These are phyloP conservation scores for Fraxinus quadrangulata DNA, from an alignment of 257 asterid species.

Conservation along the genomic window DNA sequence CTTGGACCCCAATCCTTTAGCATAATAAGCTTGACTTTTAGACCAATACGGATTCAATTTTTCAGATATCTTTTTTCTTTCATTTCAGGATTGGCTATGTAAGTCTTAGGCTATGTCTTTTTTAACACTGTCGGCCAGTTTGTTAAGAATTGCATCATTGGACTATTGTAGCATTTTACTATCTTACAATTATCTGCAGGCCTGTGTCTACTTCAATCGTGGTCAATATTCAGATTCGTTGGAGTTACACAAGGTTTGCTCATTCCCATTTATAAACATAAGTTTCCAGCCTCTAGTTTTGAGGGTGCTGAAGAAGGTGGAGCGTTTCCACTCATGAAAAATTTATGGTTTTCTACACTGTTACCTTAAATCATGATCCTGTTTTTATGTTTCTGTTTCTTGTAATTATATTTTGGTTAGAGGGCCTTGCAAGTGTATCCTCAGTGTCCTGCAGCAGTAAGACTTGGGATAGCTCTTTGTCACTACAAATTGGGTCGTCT, in stretches of 20 bases:
- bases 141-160: constrained; percentile 8
- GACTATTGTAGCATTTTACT: constrained; percentile 24
- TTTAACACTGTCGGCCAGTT: constrained; percentile 20
- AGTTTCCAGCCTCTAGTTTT: constrained; percentile 16
- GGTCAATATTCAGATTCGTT: constrained; percentile 83
- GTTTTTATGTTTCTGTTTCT: not conserved
- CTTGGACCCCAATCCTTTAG: not conserved
- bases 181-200: constrained; percentile 51
- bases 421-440: constrained; percentile 88
- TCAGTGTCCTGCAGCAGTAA: constrained; percentile 69
- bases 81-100: constrained; percentile 8
- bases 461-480: constrained; percentile 95
- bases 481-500: constrained; percentile 79
- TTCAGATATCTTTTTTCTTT: constrained; percentile 21
- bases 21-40: constrained; percentile 3
- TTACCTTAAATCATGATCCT: too few species aligned
- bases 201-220: constrained; percentile 87
- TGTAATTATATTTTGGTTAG: constrained; percentile 43
- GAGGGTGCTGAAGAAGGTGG: not conserved
- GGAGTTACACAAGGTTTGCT: constrained; percentile 81
- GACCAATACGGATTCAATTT: not conserved
- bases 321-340: not conserved
- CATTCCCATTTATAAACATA: constrained; percentile 19
- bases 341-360: too few species aligned
- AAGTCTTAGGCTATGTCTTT: constrained; percentile 19